phyloP scores from a whole-genome alignment of 176 grass and related monocot genomes.

The Oryza nivara region DNA sequence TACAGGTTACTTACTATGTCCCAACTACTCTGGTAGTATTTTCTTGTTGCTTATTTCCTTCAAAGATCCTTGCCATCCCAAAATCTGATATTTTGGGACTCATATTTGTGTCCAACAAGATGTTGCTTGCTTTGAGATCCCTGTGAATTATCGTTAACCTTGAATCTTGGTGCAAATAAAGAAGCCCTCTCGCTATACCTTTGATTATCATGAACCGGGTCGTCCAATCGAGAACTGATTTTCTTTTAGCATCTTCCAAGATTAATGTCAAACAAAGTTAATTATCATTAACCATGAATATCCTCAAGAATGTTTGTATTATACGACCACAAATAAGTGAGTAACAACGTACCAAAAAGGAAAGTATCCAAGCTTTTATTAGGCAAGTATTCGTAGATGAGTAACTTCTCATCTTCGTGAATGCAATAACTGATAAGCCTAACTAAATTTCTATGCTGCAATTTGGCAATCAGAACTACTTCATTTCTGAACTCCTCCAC shows the following conservation, averaged over 20 bases:
- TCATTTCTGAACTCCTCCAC: constrained; percentile 54
- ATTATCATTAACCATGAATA: no score
- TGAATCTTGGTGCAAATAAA: constrained; percentile 66
- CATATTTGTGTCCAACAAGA: constrained; percentile 53
- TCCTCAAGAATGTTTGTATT: no score
- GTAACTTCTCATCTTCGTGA: constrained; percentile 55
- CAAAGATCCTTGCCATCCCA: constrained; percentile 55
- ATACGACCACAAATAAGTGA: no score
- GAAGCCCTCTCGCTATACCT: constrained; percentile 55
- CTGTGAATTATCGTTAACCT: constrained; percentile 53
- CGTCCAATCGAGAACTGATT: constrained; percentile 34
- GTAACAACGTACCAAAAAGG: constrained; percentile 47
- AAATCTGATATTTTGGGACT: constrained; percentile 68
- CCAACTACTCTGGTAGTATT: constrained; percentile 44
- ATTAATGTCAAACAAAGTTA: not conserved
- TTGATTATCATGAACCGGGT: constrained; percentile 45
- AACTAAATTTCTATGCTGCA: constrained; percentile 67
- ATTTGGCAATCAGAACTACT: constrained; percentile 63
- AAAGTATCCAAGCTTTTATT: constrained; percentile 69
- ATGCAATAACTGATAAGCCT: constrained; percentile 51
- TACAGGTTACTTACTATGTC: constrained; percentile 43
- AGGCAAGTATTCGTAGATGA: constrained; percentile 64
- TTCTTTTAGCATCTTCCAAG: constrained; percentile 38
- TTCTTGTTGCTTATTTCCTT: constrained; percentile 30
- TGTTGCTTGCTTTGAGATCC: constrained; percentile 57